Base-by-base conservation (phyloP, 805 yeast genomes). In the Kluyveromyces lactis region DNA sequence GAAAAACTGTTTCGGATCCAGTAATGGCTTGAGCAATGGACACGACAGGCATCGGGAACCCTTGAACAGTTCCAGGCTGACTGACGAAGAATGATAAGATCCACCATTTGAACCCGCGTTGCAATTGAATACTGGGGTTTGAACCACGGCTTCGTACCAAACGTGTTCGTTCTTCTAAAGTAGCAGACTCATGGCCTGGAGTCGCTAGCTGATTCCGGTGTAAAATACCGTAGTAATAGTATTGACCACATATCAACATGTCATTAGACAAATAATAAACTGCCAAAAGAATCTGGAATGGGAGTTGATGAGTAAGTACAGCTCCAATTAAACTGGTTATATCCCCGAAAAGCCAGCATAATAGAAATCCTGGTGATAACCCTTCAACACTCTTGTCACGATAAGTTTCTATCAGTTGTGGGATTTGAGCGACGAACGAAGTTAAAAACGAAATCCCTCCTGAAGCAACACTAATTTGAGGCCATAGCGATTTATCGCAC, bases 281-380 rank as follows among this genome's bases (percentile, higher is more conserved):
- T 0, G 94, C 85, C 13, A 87, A 64, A 17, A 78, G 63, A 9
- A 77, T 72, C 56, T 87, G 97, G 60, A 87, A 89, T n/a, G 81
- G 77, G 34, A 86, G 65, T 44, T 89, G 96, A 5, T 73, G 56
- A 0, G 95, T 86, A 34, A 86, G 55, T 0, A 84, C 43, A 44
- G 95, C 86, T 0, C 96, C 97, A 0, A 72, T 33, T 21, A 80
- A 58, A 32, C 76, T 71, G 7, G 77, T 69, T 16, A 68, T 54
- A 43, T 67, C 81, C 9, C 70, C 71, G 15, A 58, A 31, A 19
- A 66, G 41, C 70, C 70, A 66, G 3, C 74, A 65, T 6, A 69
- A 62, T 40, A 77, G 67, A 30, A 76, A 65, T 13, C 68, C 46
- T 2, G 79, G 78, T 4, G 79, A 72, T 15, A 77, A 58, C 4